A percentile compares a stretch with the other conserved stretches of the same genome.
Conservation (phyloP, 1,139 yeast genomes). For the Scheffersomyces segobiensis region DNA sequence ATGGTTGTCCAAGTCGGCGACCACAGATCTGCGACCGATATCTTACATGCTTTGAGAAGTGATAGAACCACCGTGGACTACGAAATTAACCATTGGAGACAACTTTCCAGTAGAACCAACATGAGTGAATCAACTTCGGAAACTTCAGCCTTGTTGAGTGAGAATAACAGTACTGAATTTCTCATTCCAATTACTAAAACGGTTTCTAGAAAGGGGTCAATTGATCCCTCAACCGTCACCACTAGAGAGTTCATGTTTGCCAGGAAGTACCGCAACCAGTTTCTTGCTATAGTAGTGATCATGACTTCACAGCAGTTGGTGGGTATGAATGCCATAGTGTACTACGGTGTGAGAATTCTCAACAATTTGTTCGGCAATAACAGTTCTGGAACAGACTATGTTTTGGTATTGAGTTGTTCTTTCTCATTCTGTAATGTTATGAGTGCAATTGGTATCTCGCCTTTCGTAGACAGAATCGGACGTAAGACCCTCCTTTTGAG, state of each 20-base stretch:
- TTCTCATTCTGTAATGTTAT: constrained; percentile 34
- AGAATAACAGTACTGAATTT: constrained; percentile 1
- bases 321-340: constrained; percentile 44
- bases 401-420: constrained; percentile 30
- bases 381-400: constrained; percentile 23
- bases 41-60: constrained; percentile 30
- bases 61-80: constrained; percentile 28
- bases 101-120: constrained; percentile 17
- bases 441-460: constrained; percentile 26
- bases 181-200: neutral
- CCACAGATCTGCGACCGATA: constrained; percentile 25
- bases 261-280: constrained; percentile 23
- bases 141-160: constrained; percentile 1
- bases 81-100: constrained; percentile 41
- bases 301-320: constrained; percentile 44
- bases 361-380: constrained; percentile 20
- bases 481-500: constrained; percentile 18
- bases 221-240: constrained; percentile 29
- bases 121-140: constrained; percentile 4
- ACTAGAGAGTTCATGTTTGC: constrained; percentile 23
- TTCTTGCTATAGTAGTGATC: constrained; percentile 30
- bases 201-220: constrained; percentile 24
- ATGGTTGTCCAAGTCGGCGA: constrained; percentile 31
- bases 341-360: constrained; percentile 39
- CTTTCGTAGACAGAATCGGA: constrained; percentile 19